Conservation (phyloP, 2,329 filamentous ascomycete genomes). For the Lasiodiplodia hormozganensis region DNA sequence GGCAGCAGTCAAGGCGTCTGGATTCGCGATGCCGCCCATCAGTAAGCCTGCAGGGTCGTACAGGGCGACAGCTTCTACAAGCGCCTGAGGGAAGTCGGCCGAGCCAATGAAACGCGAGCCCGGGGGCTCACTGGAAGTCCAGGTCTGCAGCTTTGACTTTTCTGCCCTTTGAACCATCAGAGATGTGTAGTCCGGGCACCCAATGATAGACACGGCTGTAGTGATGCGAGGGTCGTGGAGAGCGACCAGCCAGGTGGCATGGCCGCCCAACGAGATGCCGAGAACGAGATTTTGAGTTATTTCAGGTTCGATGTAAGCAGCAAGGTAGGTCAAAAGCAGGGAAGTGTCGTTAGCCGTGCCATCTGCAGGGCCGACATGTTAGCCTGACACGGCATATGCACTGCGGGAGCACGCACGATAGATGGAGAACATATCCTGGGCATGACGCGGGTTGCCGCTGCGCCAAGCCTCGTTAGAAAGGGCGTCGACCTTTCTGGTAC, state of each 20-base stretch:
- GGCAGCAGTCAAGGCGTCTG: constrained; percentile 31
- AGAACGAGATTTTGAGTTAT: constrained; percentile 73
- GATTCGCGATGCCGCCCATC: constrained; percentile 52
- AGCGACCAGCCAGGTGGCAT: constrained; percentile 84
- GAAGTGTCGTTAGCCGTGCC: constrained; percentile 78
- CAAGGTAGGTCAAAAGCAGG: constrained; percentile 77
- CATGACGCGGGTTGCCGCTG: constrained; percentile 79
- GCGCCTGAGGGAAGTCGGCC: constrained; percentile 73
- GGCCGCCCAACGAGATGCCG: constrained; percentile 86
- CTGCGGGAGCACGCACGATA: constrained; percentile 60
- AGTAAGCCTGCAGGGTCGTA: constrained; percentile 80
- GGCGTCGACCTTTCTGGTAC: constrained; percentile 70
- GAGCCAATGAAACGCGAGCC: constrained; percentile 76
- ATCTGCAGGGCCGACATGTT: constrained; percentile 44
- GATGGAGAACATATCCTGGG: constrained; percentile 87
- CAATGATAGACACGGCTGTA: constrained; percentile 81
- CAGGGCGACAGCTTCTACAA: constrained; percentile 68
- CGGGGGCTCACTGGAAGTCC: constrained; percentile 60
- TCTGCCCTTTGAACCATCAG: constrained; percentile 82
- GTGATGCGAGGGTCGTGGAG: constrained; percentile 79
- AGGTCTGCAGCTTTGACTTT: constrained; percentile 70
- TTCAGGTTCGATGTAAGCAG: constrained; percentile 73
- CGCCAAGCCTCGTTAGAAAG: constrained; percentile 80
- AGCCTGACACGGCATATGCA: constrained; percentile 29
- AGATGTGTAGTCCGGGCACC: constrained; percentile 85